Evolutionary conservation across 305 asterid species (phyloP), one percentile per base, ranked within the genome.

Genomic region (Solanum hybrid): DNA sequence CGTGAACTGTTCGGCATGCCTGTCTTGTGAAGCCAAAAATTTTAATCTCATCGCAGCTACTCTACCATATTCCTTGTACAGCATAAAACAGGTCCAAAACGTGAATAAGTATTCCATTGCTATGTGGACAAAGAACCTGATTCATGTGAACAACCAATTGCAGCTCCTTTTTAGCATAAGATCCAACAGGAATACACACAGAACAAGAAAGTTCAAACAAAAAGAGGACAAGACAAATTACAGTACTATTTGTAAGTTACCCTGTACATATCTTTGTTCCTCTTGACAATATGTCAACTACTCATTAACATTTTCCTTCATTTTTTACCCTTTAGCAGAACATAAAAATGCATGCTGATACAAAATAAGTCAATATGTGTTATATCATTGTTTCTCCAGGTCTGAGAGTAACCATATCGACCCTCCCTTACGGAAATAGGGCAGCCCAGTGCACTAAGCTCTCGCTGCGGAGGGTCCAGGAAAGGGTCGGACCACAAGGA

Each of bases 101-200:
- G 98, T 96, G 92, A 96, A 96, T 94, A 96, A 89, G 94, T 95
- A 97, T 90, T 95, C 98, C 95, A 95, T 89, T 69, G 93, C 93
- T 94, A 97, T 96, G 94, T 97, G 99, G 93, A 95, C 94, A 90
- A 96, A 96, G 90, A 98, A 96, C 97, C 99, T 98, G 98, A 88
- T 89, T 91, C 90, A 91, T 84, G 87, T 31, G 75, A 84, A 46
- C 38, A 82, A 51, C 86, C 35, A 88, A 92, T 90, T 88, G 42
- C 34, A 91, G 75, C 56, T 88, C 85, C 84, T 87, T 87, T 85
- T 90, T 37, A 89, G 89, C 88, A 77, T 64, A 37, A 87, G 66
- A 86, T 14, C 69, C 38, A 56, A 6, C 88, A 66, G 64, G 60
- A 35, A 8, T 77, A 86, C 71, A 72, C 36, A 85, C 5, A 56